Conservation (phyloP, 2,329 filamentous ascomycete species). For the Trichoderma atroviride region DNA sequence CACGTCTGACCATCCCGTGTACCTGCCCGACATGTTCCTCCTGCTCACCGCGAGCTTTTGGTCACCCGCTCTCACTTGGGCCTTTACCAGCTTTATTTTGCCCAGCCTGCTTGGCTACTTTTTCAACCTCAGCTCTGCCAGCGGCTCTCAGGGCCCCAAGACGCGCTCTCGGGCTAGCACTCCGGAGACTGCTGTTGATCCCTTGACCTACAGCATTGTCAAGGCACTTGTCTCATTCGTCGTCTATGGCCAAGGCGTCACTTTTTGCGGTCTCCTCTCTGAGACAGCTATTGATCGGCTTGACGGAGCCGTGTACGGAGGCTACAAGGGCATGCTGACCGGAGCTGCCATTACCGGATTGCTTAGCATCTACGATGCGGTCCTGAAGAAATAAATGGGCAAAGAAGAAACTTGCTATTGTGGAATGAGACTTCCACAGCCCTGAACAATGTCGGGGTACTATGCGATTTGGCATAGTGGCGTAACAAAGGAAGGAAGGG, state of each 20-base stretch:
- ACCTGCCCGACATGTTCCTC: conserved; percentile 78
- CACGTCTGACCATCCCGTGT: conserved; percentile 62
- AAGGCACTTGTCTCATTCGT: conserved; percentile 83
- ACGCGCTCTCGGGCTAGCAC: conserved; percentile 46
- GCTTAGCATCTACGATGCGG: conserved; percentile 75
- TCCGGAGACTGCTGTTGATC: conserved; percentile 70
- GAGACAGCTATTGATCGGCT: conserved; percentile 63
- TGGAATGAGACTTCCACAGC: neutral
- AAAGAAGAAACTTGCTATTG: neutral
- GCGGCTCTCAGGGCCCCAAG: conserved; percentile 43
- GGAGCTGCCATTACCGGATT: conserved; percentile 69
- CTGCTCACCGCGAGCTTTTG: conserved; percentile 80
- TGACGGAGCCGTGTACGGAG: conserved; percentile 68
- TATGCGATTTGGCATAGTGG: neutral
- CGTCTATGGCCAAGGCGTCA: conserved; percentile 71
- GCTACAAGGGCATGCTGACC: conserved; percentile 69
- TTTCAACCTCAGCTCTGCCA: conserved; percentile 75
- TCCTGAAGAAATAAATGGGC: conserved; percentile 63
- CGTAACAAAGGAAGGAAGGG: neutral
- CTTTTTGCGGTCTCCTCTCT: conserved; percentile 64
- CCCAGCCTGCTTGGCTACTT: conserved; percentile 81
- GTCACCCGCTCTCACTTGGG: conserved; percentile 78
- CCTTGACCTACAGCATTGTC: conserved; percentile 84
- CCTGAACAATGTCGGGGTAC: neutral
- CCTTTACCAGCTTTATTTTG: conserved; percentile 68